phyloP scores from a whole-genome alignment of 2,329 filamentous ascomycete species.

The Dryadomyces quercus-mongolicae region DNA sequence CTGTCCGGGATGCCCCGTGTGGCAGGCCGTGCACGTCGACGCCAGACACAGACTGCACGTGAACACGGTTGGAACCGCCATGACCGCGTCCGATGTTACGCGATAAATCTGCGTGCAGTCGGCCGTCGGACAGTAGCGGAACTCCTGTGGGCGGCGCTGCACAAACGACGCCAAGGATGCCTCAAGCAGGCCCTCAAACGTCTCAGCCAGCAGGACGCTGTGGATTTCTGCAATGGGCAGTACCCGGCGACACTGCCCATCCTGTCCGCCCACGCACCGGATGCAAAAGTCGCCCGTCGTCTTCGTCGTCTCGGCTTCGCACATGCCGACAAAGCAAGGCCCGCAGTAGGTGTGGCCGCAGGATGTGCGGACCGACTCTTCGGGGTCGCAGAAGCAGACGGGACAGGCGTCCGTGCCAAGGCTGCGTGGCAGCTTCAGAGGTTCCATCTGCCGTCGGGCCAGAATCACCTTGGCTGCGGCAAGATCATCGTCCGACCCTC shows the following conservation, averaged over 20 bases:
- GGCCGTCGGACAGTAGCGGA: slow-evolving; percentile 29
- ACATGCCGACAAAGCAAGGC: slow-evolving; percentile 26
- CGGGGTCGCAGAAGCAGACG: slow-evolving; percentile 24
- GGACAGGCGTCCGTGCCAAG: slow-evolving; percentile 12
- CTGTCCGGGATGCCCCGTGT: slow-evolving; percentile 18
- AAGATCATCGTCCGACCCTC: neutral
- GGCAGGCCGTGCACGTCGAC: slow-evolving; percentile 23
- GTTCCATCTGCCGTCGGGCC: neutral
- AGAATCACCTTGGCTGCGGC: neutral
- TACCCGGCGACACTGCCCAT: slow-evolving; percentile 12
- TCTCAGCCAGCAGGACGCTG: slow-evolving; percentile 17
- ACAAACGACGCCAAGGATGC: slow-evolving; percentile 23
- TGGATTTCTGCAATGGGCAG: slow-evolving; percentile 18
- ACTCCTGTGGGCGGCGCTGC: slow-evolving; percentile 16
- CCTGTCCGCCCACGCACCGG: slow-evolving; percentile 7
- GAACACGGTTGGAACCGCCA: slow-evolving; percentile 8
- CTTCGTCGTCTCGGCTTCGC: slow-evolving; percentile 9
- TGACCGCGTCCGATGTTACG: neutral
- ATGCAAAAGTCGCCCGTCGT: neutral
- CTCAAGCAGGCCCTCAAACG: slow-evolving; percentile 25
- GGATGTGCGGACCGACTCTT: slow-evolving; percentile 20
- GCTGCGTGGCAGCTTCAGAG: neutral
- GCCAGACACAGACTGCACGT: slow-evolving; percentile 25
- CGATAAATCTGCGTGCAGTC: slow-evolving; percentile 32
- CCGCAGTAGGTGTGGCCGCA: slow-evolving; percentile 30